phyloP scores from a whole-genome alignment of 352 stramenopile genomes.

The Thalassiosira oceanica region DNA sequence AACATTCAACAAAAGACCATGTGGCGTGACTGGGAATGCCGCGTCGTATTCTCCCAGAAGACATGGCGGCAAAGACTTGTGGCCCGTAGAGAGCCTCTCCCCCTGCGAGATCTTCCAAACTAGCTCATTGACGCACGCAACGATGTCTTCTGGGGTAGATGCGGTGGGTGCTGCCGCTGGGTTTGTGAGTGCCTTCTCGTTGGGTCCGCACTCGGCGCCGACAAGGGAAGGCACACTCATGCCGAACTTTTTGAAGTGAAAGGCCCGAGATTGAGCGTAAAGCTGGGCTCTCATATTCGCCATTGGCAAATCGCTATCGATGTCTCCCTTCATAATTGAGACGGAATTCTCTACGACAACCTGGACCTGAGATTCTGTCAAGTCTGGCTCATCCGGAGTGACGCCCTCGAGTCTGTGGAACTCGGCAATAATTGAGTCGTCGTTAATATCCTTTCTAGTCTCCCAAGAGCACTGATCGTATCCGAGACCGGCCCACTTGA shows the following conservation, averaged over 20 bases:
- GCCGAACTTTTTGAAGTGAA: slow-evolving; percentile 82
- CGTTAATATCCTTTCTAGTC: slow-evolving; percentile 94
- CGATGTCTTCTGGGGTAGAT: slow-evolving; percentile 8
- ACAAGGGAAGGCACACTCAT: slow-evolving; percentile 59
- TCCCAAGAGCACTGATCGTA: slow-evolving; percentile 99
- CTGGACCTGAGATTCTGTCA: slow-evolving; percentile 62
- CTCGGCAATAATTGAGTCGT: slow-evolving; percentile 77
- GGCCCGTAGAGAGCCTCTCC: no score
- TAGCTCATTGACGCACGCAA: slow-evolving; percentile 40
- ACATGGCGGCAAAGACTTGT: slow-evolving; percentile 49
- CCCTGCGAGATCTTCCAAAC: slow-evolving; percentile 47
- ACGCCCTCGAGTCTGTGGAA: slow-evolving; percentile 75
- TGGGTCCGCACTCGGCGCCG: slow-evolving; percentile 62
- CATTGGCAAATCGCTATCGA: no score
- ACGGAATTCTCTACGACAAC: slow-evolving; percentile 68
- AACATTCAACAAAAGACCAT: slow-evolving; percentile 75
- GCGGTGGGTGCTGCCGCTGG: slow-evolving; percentile 2
- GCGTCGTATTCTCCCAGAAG: slow-evolving; percentile 81
- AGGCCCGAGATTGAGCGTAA: slow-evolving; percentile 66
- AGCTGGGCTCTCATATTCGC: slow-evolving; percentile 47
- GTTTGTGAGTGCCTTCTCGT: slow-evolving; percentile 22
- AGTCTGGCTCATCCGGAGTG: slow-evolving; percentile 66
- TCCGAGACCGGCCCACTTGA: slow-evolving; percentile 98
- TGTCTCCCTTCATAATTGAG: slow-evolving; percentile 6
- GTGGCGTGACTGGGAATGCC: slow-evolving; percentile 50